Conservation (phyloP, 1,284 basidiomycete species). For the Sutorius eximius region DNA sequence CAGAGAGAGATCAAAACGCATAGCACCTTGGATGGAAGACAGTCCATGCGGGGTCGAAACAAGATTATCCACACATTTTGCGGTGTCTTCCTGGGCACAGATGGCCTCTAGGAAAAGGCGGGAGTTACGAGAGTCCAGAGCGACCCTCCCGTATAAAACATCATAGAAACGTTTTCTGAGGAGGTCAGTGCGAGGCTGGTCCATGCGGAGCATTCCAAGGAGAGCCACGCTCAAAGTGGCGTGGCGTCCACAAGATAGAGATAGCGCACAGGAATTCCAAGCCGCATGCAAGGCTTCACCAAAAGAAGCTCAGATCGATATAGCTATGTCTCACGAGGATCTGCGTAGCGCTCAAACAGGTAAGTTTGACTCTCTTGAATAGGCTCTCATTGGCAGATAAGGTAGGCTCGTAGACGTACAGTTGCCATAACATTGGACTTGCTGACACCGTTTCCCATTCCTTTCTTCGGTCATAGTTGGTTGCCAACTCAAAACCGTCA, state of each 20-base stretch:
- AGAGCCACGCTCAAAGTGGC: background rate
- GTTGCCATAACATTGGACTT: too few relatives aligned
- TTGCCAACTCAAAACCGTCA: too few relatives aligned
- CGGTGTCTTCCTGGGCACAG: constrained; percentile 41
- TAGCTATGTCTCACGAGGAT: background rate
- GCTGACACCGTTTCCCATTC: too few relatives aligned
- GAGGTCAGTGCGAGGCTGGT: constrained; percentile 15
- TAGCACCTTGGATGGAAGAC: constrained; percentile 42
- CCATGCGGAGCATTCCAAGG: constrained; percentile 8
- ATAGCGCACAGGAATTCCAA: constrained; percentile 1
- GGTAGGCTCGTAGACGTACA: too few relatives aligned
- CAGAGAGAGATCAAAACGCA: constrained; percentile 44
- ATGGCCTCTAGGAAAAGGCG: constrained; percentile 50
- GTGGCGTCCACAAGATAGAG: background rate
- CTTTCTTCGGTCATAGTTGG: too few relatives aligned
- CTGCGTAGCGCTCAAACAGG: constrained; percentile 4
- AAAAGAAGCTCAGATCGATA: background rate
- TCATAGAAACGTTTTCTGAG: constrained; percentile 31
- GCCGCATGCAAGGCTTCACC: background rate
- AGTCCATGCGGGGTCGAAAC: constrained; percentile 43
- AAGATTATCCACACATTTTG: constrained; percentile 43
- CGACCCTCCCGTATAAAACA: constrained; percentile 24
- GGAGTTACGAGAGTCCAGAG: constrained; percentile 13
- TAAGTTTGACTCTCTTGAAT: background rate
- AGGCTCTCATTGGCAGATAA: too few relatives aligned